Conservation (phyloP, 495 filamentous ascomycete species). For the Tuber magnatum region DNA sequence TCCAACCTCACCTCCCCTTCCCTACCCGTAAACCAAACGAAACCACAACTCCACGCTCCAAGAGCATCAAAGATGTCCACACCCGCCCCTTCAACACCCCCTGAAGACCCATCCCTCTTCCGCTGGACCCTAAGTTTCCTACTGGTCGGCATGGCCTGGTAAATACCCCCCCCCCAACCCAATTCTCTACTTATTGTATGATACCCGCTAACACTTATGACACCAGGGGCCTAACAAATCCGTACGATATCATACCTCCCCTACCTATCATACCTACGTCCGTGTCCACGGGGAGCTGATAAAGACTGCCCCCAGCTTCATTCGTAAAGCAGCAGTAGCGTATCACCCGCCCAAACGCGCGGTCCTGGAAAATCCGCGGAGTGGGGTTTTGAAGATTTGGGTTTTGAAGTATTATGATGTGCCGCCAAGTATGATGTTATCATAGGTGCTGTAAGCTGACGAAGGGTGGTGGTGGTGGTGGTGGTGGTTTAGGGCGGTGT, state of each 20-base stretch:
- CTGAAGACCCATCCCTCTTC: constrained; percentile 30
- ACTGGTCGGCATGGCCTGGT: constrained; percentile 83
- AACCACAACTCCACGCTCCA: not conserved
- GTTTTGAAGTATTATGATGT: constrained; percentile 42
- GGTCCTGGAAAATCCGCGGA: constrained; percentile 45
- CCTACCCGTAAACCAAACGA: not conserved
- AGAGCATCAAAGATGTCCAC: constrained; percentile 15
- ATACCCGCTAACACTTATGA: constrained; percentile 11
- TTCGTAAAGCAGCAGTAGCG: constrained; percentile 57
- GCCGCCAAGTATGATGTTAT: constrained; percentile 49
- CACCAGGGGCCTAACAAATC: constrained; percentile 37
- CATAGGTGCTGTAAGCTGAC: not conserved
- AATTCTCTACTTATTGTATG: not conserved
- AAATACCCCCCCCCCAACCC: not conserved
- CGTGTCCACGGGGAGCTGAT: not conserved
- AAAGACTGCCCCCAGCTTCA: constrained; percentile 44
- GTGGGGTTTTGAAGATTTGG: constrained; percentile 22
- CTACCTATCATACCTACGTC: too few species aligned
- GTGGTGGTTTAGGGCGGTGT: constrained; percentile 49
- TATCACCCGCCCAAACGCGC: constrained; percentile 53
- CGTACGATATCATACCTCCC: constrained; percentile 14
- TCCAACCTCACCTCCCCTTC: not conserved
- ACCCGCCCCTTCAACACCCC: not conserved
- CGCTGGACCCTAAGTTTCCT: constrained; percentile 63
- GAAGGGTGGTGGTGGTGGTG: not conserved